Conservation (phyloP, 2,329 filamentous ascomycete genomes). For the Camptophora hylomeconis region DNA sequence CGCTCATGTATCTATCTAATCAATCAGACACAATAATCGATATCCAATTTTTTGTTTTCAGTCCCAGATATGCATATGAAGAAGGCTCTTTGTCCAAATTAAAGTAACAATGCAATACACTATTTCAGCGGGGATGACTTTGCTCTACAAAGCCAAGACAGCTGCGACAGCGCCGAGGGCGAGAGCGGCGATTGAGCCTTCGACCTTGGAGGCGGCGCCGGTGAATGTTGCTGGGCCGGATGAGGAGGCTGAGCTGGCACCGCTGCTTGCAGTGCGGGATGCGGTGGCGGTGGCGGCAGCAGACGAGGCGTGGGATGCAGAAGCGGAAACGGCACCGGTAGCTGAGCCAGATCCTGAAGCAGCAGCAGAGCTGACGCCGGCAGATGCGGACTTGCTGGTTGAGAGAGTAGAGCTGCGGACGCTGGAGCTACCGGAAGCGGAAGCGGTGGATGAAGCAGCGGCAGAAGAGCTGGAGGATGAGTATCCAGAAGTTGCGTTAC, state of each 20-base stretch:
- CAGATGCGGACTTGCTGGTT: neutral
- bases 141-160: constrained; percentile 6
- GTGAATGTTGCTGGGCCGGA: constrained; percentile 3
- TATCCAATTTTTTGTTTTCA: too few relatives aligned
- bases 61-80: too few relatives aligned
- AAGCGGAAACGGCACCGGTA: constrained; percentile 4
- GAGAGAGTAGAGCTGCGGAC: neutral
- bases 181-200: constrained; percentile 7
- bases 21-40: too few relatives aligned
- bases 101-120: constrained; percentile 53
- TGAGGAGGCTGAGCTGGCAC: constrained; percentile 1
- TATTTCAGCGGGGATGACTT: too few relatives aligned
- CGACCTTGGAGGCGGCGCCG: constrained; percentile 7
- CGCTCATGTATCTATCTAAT: too few relatives aligned
- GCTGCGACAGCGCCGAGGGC: constrained; percentile 7
- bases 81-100: constrained; percentile 8
- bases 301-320: neutral
- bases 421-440: constrained; percentile 3
- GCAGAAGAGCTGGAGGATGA: constrained; percentile 5
- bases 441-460: constrained; percentile 1
- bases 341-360: constrained; percentile 3
- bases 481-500: constrained; percentile 14
- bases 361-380: constrained; percentile 3
- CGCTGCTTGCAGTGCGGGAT: constrained; percentile 1
- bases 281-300: constrained; percentile 1